A percentile compares a stretch with the other conserved stretches of the same genome.
Conservation (phyloP, 73 alveolate species). For the Effrenium voratum region DNA sequence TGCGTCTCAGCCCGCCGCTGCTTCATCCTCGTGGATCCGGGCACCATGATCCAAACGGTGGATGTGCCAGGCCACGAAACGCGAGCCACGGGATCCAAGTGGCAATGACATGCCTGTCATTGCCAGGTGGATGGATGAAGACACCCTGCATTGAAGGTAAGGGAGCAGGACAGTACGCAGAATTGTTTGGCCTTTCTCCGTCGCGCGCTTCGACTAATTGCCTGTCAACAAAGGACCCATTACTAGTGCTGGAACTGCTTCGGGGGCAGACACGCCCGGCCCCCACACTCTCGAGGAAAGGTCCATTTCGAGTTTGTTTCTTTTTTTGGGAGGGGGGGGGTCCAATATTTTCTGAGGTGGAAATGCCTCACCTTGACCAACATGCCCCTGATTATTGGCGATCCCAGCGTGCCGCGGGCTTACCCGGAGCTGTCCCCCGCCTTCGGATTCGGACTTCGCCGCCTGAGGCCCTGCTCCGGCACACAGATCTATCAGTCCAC, state of each 20-base stretch:
- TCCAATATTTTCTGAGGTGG: constrained; percentile 1
- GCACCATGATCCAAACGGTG: background rate
- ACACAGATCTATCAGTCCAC: constrained; percentile 27
- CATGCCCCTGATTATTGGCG: background rate
- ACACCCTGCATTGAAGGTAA: constrained; percentile 15
- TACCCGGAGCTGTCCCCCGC: too few species aligned
- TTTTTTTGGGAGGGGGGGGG: too few species aligned
- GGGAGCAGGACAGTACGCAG: background rate
- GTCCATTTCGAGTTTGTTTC: background rate
- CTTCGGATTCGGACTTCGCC: too few species aligned
- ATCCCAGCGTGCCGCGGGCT: background rate
- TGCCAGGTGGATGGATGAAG: background rate
- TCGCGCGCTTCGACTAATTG: too few species aligned
- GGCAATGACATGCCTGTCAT: too few species aligned
- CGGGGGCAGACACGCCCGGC: background rate
- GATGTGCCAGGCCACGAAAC: background rate
- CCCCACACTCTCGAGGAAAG: background rate
- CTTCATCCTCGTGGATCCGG: constrained; percentile 33
- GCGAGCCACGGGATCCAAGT: background rate
- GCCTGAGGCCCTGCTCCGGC: constrained; percentile 34
- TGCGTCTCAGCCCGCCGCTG: constrained; percentile 20
- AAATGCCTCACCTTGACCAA: background rate
- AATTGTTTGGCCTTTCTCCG: too few species aligned
- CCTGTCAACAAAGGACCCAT: too few species aligned
- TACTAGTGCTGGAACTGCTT: background rate